Conservation (phyloP, 202 grass and related monocot species). For the Elaeis oleifera region DNA sequence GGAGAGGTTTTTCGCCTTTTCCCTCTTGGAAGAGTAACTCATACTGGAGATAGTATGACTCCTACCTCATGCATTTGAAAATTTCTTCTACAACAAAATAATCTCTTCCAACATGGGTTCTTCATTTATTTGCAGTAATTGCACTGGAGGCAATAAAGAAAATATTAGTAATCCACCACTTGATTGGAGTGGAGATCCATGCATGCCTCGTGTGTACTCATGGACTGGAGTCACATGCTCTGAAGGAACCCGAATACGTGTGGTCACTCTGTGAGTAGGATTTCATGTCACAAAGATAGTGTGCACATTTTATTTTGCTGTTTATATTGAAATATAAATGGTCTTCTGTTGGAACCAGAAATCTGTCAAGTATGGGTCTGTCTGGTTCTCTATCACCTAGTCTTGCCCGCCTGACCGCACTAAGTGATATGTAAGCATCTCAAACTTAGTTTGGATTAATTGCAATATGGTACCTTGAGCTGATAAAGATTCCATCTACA, state of each 20-base stretch:
- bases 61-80: background rate
- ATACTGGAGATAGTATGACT: slow-evolving; percentile 57
- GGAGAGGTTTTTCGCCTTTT: slow-evolving; percentile 93
- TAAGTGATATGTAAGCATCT: slow-evolving; percentile 60
- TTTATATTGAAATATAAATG: slow-evolving; percentile 9
- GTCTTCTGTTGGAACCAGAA: slow-evolving; percentile 43
- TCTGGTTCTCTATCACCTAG: slow-evolving; percentile 51
- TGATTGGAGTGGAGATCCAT: slow-evolving; percentile 94
- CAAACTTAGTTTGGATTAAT: slow-evolving; percentile 9
- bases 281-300: background rate
- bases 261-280: slow-evolving; percentile 61
- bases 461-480: slow-evolving; percentile 13
- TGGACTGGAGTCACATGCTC: slow-evolving; percentile 85
- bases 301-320: background rate
- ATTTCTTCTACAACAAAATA: background rate
- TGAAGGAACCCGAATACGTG: slow-evolving; percentile 43
- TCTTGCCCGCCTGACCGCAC: slow-evolving; percentile 64
- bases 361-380: slow-evolving; percentile 68
- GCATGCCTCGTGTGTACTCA: slow-evolving; percentile 69
- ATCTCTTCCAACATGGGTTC: slow-evolving; percentile 9
- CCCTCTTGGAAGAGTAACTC: slow-evolving; percentile 49
- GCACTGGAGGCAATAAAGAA: slow-evolving; percentile 51
- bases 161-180: slow-evolving; percentile 46
- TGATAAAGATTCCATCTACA: slow-evolving; percentile 33
- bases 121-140: slow-evolving; percentile 41